Evolutionary conservation across 495 filamentous ascomycete species (phyloP).

Genomic region (Podospora pseudoanserina): DNA sequence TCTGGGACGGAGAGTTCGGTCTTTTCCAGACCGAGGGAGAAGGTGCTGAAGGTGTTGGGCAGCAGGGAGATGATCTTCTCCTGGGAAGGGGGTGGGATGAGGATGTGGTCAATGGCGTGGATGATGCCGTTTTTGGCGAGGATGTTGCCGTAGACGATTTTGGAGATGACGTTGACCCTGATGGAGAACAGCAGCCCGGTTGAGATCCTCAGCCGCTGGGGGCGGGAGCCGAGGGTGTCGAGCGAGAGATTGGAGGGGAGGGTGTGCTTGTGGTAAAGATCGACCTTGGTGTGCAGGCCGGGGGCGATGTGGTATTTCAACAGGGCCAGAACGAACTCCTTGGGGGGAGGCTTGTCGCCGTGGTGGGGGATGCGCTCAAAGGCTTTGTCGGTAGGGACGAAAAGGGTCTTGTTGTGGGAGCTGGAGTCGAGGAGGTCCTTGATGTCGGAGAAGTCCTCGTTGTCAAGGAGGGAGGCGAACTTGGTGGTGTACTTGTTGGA

Average conservation of each 20-base stretch:
- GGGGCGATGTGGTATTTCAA: conserved; percentile 68
- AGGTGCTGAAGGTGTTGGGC: conserved; percentile 71
- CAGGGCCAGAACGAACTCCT: conserved; percentile 61
- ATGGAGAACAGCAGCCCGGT: conserved; percentile 54
- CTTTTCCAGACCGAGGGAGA: conserved; percentile 64
- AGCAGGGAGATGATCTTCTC: conserved; percentile 60
- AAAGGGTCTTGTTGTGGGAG: conserved; percentile 67
- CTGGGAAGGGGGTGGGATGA: conserved; percentile 67
- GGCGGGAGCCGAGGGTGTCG: conserved; percentile 51
- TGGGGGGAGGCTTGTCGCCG: conserved; percentile 48
- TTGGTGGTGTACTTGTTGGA: conserved; percentile 70
- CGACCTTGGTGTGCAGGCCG: conserved; percentile 56
- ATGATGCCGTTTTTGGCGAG: conserved; percentile 69
- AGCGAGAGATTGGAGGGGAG: conserved; percentile 63
- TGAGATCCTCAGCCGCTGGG: conserved; percentile 57
- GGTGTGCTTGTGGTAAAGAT: conserved; percentile 56
- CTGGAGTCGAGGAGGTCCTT: conserved; percentile 67
- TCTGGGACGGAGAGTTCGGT: conserved; percentile 54
- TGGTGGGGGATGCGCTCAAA: conserved; percentile 64
- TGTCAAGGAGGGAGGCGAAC: conserved; percentile 67
- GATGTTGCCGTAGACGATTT: conserved; percentile 62
- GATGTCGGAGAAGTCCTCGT: conserved; percentile 57
- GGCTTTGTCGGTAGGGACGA: conserved; percentile 72
- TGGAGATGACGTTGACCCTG: conserved; percentile 69
- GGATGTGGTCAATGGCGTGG: conserved; percentile 66